Evolutionary conservation across 208 protist genomes (phyloP), one percentile per base, ranked within the genome.

Genomic region (Trypanosoma mega): DNA sequence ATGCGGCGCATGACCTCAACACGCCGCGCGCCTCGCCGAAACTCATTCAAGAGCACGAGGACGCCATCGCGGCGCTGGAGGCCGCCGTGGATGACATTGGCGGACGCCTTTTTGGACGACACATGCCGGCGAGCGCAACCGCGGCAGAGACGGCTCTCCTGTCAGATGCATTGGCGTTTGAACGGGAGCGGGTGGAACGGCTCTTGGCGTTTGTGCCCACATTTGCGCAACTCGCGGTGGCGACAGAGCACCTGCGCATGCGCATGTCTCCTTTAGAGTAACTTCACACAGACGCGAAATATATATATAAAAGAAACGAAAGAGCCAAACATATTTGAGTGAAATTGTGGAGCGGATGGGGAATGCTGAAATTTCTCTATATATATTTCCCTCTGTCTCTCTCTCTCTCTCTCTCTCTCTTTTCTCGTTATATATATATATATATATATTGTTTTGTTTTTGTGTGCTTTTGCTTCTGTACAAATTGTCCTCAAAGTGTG

Each of bases 191-290:
- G 26, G 64, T 60, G 1, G 45, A 56, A 11, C 78, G 74, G 23
- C 70, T 91, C 7, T 68, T 69, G 12, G 79, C 78, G 7, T 93
- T 93, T 66, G n/a, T 90, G 4, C 87, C 87, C 0, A 85, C 79
- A n/a, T 93, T 90, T 69, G 75, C 74, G 4, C 83, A 89, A 58
- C 70, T 93, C 14, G 74, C 77, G 14, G 78, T 93, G 24, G 86
- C 86, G 20, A 80, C 76, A 27, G 86, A 93, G 54, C 82, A 66
- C 30, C 26, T 76, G 5, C 34, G 37, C 21, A 72, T 72, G 55
- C 41, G 63, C 37, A 36, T 48, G 7, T 29, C 50, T 56, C 27
- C 48, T 4, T 8, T n/a, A n/a, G n/a, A n/a, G n/a, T n/a, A n/a
- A n/a, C n/a, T n/a, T n/a, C n/a, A n/a, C n/a, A n/a, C n/a, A n/a